Conservation (phyloP, 495 filamentous ascomycete species). For the Aspergillus egyptiacus region DNA sequence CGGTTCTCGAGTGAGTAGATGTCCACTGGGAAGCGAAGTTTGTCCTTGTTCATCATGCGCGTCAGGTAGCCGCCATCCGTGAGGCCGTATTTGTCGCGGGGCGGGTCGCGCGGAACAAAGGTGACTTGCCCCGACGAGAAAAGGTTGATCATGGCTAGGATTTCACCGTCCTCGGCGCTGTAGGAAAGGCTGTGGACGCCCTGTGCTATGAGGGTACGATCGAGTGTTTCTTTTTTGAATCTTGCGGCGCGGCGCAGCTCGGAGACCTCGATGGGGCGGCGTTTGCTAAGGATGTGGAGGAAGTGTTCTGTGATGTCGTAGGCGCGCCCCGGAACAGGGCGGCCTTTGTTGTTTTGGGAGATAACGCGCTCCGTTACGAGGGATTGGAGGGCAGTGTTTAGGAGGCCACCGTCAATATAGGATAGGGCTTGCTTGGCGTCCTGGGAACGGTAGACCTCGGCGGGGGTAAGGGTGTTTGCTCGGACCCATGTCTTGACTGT, state of each 20-base stretch:
- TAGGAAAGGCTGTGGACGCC: slow-evolving; percentile 27
- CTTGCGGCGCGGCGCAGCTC: slow-evolving; percentile 47
- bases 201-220: slow-evolving; percentile 43
- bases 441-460: slow-evolving; percentile 39
- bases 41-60: slow-evolving; percentile 59
- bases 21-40: slow-evolving; percentile 57
- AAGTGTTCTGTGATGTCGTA: slow-evolving; percentile 57
- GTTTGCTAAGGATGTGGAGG: slow-evolving; percentile 40
- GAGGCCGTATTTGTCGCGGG: slow-evolving; percentile 66
- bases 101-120: slow-evolving; percentile 51
- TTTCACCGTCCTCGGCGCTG: slow-evolving; percentile 53
- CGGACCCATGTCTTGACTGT: slow-evolving; percentile 57
- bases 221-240: slow-evolving; percentile 54
- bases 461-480: slow-evolving; percentile 49
- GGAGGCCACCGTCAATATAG: slow-evolving; percentile 37
- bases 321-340: slow-evolving; percentile 46
- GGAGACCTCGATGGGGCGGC: slow-evolving; percentile 37
- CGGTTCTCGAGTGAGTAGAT: slow-evolving; percentile 46
- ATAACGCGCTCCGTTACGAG: slow-evolving; percentile 58
- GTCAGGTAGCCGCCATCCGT: slow-evolving; percentile 66
- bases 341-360: slow-evolving; percentile 47
- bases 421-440: slow-evolving; percentile 41
- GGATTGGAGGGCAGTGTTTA: slow-evolving; percentile 50
- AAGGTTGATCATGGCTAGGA: slow-evolving; percentile 66
- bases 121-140: slow-evolving; percentile 52